Conservation (phyloP, 352 stramenopile species). For the Globisporangium cylindrosporum region DNA sequence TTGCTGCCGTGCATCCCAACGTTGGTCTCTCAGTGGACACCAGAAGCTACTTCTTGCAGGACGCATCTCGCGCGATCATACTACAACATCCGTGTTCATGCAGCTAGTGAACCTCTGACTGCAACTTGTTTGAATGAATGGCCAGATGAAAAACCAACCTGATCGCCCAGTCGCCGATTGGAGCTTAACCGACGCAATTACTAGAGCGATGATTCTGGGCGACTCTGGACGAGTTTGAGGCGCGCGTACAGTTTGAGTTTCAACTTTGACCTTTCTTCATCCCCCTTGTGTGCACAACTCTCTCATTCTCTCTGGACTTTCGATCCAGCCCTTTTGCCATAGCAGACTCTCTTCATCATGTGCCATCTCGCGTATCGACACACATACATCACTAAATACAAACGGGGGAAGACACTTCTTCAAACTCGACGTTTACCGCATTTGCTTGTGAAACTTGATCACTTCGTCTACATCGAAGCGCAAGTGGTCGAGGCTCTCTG, state of each 20-base stretch:
- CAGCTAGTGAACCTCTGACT: no score
- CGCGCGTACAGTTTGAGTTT: not conserved
- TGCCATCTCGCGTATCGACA: not conserved
- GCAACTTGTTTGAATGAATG: no score
- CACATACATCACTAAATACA: conserved; percentile 1
- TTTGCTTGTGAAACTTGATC: conserved; percentile 42
- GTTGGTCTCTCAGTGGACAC: no score
- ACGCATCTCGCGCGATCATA: no score
- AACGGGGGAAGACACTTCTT: not conserved
- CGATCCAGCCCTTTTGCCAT: not conserved
- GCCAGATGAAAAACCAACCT: not conserved
- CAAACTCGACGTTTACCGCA: conserved; percentile 6
- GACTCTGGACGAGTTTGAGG: not conserved
- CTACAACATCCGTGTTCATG: no score
- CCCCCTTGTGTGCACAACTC: not conserved
- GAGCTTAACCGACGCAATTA: not conserved
- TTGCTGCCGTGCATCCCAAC: no score
- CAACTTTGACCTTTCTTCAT: not conserved
- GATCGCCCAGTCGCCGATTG: not conserved
- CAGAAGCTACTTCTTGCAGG: no score
- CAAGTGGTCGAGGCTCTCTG: conserved; percentile 33
- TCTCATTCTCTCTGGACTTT: not conserved
- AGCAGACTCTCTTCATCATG: not conserved
- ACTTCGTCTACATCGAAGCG: conserved; percentile 39
- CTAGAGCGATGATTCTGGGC: not conserved